Percentiles rank a stretch among this genome's conserved stretches.
phyloP scores from a whole-genome alignment of 129 eudicot genomes.

The Mikania micrantha region DNA sequence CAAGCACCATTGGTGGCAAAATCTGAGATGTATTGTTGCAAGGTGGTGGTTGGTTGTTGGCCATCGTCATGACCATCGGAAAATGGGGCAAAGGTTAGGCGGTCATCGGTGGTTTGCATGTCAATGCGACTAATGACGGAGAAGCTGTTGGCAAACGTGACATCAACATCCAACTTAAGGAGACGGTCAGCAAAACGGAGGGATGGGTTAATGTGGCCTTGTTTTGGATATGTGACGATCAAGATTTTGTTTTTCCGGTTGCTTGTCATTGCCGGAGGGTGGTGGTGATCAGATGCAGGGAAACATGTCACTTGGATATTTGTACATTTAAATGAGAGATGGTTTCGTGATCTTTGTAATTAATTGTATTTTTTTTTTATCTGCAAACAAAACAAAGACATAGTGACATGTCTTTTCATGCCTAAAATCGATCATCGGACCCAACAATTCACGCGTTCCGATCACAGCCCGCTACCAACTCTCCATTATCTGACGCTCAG shows the following conservation, averaged over 20 bases:
- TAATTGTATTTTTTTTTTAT: no score
- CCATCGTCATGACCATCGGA: slow-evolving; percentile 19
- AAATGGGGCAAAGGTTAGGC: slow-evolving; percentile 16
- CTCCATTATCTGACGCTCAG: no score
- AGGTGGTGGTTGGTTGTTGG: slow-evolving; percentile 6
- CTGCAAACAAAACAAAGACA: no score
- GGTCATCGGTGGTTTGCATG: slow-evolving; percentile 2
- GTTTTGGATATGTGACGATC: slow-evolving; percentile 27
- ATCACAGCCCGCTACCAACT: no score
- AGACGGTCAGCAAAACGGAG: slow-evolving; percentile 33
- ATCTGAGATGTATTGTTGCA: slow-evolving; percentile 18
- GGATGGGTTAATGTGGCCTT: slow-evolving; percentile 46
- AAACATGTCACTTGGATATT: no score
- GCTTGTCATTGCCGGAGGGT: neutral
- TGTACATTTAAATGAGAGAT: no score
- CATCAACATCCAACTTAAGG: slow-evolving; percentile 18
- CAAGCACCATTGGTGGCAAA: neutral
- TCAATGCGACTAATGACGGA: slow-evolving; percentile 8
- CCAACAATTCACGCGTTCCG: no score
- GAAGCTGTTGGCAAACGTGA: slow-evolving; percentile 26
- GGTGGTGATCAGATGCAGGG: neutral
- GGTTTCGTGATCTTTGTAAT: no score
- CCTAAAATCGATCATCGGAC: no score
- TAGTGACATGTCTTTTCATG: no score
- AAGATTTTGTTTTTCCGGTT: slow-evolving; percentile 7